Percentiles rank a stretch among this genome's conserved stretches.
Conservation (phyloP, 257 asterid species). For the Penstemon davidsonii region DNA sequence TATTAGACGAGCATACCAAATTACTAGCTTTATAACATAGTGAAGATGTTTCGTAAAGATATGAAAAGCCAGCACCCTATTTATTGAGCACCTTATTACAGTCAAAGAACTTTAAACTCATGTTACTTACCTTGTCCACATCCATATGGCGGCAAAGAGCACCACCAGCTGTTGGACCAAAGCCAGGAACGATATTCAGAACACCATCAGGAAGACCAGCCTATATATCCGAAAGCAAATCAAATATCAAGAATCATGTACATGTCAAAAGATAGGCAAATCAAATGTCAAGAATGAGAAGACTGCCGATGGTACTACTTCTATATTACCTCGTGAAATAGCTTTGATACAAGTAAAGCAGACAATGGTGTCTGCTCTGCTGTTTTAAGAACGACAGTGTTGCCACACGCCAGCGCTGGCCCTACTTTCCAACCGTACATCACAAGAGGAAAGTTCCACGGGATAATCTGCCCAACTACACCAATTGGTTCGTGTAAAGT, state of each 20-base stretch:
- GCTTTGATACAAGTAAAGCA: constrained; percentile 73
- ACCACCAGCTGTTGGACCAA: constrained; percentile 92
- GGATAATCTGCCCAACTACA: constrained; percentile 95
- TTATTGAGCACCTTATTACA: too few relatives aligned
- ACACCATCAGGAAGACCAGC: constrained; percentile 98
- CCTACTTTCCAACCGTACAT: constrained; percentile 95
- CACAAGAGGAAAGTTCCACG: constrained; percentile 95
- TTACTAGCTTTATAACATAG: not conserved
- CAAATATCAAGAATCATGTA: constrained; percentile 18
- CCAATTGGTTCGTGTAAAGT: constrained; percentile 98
- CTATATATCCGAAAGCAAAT: constrained; percentile 37
- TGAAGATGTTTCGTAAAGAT: constrained; percentile 4
- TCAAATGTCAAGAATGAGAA: not conserved
- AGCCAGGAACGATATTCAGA: constrained; percentile 83
- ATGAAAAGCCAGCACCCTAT: too few relatives aligned
- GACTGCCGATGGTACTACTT: not conserved
- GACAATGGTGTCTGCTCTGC: constrained; percentile 99
- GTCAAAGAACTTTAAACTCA: constrained; percentile 18
- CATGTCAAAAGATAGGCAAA: not conserved
- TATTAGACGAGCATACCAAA: constrained; percentile 12
- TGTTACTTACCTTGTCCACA: constrained; percentile 79
- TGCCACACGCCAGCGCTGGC: constrained; percentile 93
- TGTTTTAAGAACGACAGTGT: constrained; percentile 79
- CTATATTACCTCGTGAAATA: constrained; percentile 74
- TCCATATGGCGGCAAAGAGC: constrained; percentile 97